Conservation (phyloP, 2,329 filamentous ascomycete genomes). For the Monascus ruber region DNA sequence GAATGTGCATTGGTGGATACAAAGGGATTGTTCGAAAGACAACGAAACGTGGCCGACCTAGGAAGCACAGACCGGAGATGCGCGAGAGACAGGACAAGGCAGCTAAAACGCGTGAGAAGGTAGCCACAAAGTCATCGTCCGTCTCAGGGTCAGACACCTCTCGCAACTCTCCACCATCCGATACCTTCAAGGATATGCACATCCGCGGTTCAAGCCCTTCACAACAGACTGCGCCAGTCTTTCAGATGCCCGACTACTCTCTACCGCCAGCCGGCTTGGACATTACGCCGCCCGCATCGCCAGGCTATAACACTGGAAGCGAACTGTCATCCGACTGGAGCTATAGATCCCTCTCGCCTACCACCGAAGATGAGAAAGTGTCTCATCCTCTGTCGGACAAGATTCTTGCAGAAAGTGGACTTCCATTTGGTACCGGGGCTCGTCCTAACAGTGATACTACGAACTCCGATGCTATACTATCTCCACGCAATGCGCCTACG, state of each 20-base stretch:
- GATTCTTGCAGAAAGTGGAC: constrained; percentile 19
- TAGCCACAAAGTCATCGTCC: constrained; percentile 24
- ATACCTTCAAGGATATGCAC: constrained; percentile 29
- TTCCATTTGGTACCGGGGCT: constrained; percentile 16
- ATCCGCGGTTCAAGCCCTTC: constrained; percentile 22
- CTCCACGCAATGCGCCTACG: constrained; percentile 25
- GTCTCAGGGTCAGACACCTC: constrained; percentile 28
- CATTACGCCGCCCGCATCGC: constrained; percentile 38
- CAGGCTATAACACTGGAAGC: constrained; percentile 28
- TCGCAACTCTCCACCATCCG: constrained; percentile 32
- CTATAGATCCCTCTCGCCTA: constrained; percentile 27
- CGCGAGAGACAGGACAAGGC: constrained; percentile 48
- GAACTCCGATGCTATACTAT: constrained; percentile 22
- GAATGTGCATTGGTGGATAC: constrained; percentile 93
- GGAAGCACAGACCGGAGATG: constrained; percentile 50
- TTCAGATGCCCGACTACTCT: constrained; percentile 20
- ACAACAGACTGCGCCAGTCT: constrained; percentile 18
- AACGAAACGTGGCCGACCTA: constrained; percentile 54
- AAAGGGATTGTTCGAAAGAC: constrained; percentile 63
- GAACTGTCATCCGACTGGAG: constrained; percentile 24
- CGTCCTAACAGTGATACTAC: constrained; percentile 8
- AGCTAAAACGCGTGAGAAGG: constrained; percentile 38
- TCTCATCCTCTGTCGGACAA: constrained; percentile 23
- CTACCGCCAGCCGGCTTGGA: constrained; percentile 32
- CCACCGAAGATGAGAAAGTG: constrained; percentile 26